phyloP scores from a whole-genome alignment of 345 rosid genomes.

The Aquilaria yunnanensis region DNA sequence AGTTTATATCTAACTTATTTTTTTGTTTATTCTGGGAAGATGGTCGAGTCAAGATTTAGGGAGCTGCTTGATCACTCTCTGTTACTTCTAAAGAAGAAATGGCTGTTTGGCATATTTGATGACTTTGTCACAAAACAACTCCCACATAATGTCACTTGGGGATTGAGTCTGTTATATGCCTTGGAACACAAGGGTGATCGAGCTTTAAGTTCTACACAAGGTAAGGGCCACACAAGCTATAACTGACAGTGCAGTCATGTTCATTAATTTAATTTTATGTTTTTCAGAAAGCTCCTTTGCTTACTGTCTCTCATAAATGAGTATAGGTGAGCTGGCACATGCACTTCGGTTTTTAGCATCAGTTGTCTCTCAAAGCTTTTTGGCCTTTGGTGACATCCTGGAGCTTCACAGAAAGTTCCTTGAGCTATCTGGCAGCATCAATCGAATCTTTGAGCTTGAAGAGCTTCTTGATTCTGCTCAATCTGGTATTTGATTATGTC shows the following conservation, averaged over 20 bases:
- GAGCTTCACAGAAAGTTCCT: conserved; percentile 86
- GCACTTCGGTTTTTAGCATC: conserved; percentile 94
- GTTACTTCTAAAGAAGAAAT: conserved; percentile 78
- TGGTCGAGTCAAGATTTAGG: conserved; percentile 84
- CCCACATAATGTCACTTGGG: conserved; percentile 97
- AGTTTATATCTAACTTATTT: not conserved
- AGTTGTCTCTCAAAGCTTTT: conserved; percentile 96
- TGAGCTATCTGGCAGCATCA: conserved; percentile 88
- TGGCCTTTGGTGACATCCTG: conserved; percentile 97
- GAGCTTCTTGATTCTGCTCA: conserved; percentile 89
- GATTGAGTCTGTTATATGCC: conserved; percentile 91
- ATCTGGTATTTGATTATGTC: conserved; percentile 41
- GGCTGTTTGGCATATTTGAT: conserved; percentile 85
- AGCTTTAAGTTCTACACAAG: conserved; percentile 78
- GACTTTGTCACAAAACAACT: conserved; percentile 98
- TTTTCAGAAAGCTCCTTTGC: not conserved
- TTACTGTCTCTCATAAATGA: not conserved
- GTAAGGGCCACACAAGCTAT: conserved; percentile 25
- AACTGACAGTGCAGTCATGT: not conserved
- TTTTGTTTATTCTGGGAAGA: conserved; percentile 34
- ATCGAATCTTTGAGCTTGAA: conserved; percentile 90
- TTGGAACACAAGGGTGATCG: conserved; percentile 90
- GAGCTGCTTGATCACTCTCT: conserved; percentile 83
- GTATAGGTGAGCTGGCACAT: conserved; percentile 90
- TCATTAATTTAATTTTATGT: not conserved